Conservation (phyloP, 1,284 basidiomycete species). For the Inonotus obliquus region DNA sequence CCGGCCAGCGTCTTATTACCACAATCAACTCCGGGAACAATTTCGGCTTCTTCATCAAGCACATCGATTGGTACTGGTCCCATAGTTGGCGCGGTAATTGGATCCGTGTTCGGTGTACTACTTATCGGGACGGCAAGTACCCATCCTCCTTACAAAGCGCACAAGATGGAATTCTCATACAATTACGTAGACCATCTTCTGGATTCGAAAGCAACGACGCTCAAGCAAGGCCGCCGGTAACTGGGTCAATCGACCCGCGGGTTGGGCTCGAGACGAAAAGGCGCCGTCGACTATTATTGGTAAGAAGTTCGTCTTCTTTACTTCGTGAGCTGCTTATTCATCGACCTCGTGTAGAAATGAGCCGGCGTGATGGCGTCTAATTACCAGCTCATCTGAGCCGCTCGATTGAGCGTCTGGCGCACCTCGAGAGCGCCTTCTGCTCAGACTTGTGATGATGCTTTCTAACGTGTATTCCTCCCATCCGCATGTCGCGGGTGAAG, state of each 20-base stretch:
- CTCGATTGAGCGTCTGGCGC: neutral
- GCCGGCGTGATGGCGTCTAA: slow-evolving; percentile 5
- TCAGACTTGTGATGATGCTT: neutral
- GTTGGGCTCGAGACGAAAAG: slow-evolving; percentile 15
- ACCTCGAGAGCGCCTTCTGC: too few relatives aligned
- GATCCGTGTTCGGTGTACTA: slow-evolving; percentile 12
- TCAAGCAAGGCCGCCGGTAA: slow-evolving; percentile 10
- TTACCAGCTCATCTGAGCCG: neutral
- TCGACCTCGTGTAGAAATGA: slow-evolving; percentile 3
- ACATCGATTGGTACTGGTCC: neutral
- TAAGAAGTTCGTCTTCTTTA: neutral
- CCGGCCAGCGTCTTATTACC: neutral
- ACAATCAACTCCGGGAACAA: neutral
- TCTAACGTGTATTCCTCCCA: too few relatives aligned
- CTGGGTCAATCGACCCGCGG: slow-evolving; percentile 14
- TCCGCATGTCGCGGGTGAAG: too few relatives aligned
- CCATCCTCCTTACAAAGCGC: neutral
- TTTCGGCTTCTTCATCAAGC: slow-evolving; percentile 2
- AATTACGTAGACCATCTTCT: slow-evolving; percentile 4
- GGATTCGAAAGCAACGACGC: slow-evolving; percentile 15
- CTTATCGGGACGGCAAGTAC: slow-evolving; percentile 11
- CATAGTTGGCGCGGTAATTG: slow-evolving; percentile 14
- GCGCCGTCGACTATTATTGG: slow-evolving; percentile 6
- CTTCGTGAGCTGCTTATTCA: neutral
- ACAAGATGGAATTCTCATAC: neutral